Base-by-base conservation (phyloP, 2,329 filamentous ascomycete species). In the Botrytis squamosa region DNA sequence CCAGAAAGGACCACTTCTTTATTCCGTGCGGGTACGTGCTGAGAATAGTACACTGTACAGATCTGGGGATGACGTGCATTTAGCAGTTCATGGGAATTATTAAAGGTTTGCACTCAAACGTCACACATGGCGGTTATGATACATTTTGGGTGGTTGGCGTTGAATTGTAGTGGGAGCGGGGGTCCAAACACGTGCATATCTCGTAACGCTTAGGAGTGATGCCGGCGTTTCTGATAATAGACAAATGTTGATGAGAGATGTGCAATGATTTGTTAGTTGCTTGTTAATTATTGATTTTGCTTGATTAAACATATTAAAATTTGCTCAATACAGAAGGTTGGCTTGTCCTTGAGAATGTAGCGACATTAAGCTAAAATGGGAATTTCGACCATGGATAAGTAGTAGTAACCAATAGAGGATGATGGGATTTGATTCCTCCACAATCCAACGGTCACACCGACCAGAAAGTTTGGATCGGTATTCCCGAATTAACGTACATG, bases 81-180 rank as follows among this genome's bases (percentile, higher is more conserved):
- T n/a, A 57, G 36, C n/a, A 42, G 36, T 33, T 57, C 49, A 33
- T 44, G 25, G 25, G 38, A 69, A n/a, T 33, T 69, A 33, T 57
- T 16, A 38, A 20, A 20, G n/a, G 40, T 42, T 68, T 42, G 49
- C 36, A 42, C 9, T 57, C 65, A 55, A 68, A 40, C 49, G 36
- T 68, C 49, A 57, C 65, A 68, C 25, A 42, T 29, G 66, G 66
- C 66, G 66, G 38, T 69, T 69, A 57, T n/a, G 18, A 69, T 59
- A 42, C 14, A n/a, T 57, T 29, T 57, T 42, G 46, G 33, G 36
- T 20, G 49, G 49, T 44, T 57, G 49, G 49, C 40, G 60, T 63
- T 63, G 36, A 10, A 38, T 57, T 57, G 66, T n/a, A 42, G 25
- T 44, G 66, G n/a, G n/a, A 57, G 36, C 22, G 22, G 10, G 44